These are phyloP conservation scores for Miscanthus sacchariflorus DNA, from an alignment of 202 grass and related monocot genomes.

Conservation along the genomic window DNA sequence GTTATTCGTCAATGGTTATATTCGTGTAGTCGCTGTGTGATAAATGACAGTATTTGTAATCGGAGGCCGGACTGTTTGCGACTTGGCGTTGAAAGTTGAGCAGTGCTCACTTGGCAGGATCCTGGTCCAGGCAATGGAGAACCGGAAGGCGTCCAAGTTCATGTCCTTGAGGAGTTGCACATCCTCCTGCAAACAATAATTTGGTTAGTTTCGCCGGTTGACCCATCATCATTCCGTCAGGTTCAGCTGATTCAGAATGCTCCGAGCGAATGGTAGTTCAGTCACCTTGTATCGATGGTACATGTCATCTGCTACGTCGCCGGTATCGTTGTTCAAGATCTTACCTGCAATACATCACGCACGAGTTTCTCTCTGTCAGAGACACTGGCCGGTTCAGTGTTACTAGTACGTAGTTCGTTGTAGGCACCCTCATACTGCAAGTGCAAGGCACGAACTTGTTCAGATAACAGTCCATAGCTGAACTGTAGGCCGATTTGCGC, in stretches of 20 bases:
- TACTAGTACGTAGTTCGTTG: background rate
- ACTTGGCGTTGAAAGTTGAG: background rate
- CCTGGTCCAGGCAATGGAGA: constrained; percentile 42
- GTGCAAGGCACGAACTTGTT: background rate
- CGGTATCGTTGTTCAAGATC: constrained; percentile 57
- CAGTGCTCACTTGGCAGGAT: constrained; percentile 68
- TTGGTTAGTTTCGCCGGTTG: background rate
- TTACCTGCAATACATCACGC: background rate
- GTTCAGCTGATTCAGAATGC: background rate
- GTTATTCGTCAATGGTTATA: background rate
- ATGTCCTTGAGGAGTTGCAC: constrained; percentile 59
- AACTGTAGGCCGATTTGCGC: background rate
- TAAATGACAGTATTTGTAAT: background rate
- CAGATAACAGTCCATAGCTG: background rate
- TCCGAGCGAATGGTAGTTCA: background rate
- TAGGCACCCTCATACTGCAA: constrained; percentile 71
- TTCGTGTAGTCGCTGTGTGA: too few species aligned
- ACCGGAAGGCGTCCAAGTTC: constrained; percentile 64
- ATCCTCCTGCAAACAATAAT: constrained; percentile 53
- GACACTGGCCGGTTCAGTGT: background rate
- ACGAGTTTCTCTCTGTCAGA: background rate
- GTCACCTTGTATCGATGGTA: constrained; percentile 82
- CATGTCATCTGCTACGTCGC: constrained; percentile 68
- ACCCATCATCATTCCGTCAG: too few species aligned
- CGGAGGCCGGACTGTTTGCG: background rate